These are phyloP conservation scores for Lactarius vividus DNA, from an alignment of 768 basidiomycete species.

Conservation along the genomic window DNA sequence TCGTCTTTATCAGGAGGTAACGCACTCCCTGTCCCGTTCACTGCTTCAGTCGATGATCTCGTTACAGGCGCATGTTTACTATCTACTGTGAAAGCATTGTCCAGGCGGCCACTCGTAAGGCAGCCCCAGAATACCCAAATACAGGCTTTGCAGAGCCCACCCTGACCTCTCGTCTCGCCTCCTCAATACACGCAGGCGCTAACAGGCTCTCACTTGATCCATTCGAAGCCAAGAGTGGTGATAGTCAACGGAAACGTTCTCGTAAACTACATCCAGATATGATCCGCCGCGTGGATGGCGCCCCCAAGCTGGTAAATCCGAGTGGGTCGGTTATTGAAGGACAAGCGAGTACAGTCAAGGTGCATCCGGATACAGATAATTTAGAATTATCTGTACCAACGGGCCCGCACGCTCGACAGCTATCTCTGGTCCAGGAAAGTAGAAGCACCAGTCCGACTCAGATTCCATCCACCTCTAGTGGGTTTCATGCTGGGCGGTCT, in stretches of 20 bases:
- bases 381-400: not conserved
- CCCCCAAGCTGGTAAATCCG: constrained; percentile 68
- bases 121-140: not conserved
- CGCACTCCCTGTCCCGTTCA: constrained; percentile 25
- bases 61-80: constrained; percentile 26
- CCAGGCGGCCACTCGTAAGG: constrained; percentile 20
- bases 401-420: not conserved
- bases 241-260: constrained; percentile 3
- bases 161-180: constrained; percentile 10
- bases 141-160: constrained; percentile 36
- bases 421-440: constrained; percentile 2
- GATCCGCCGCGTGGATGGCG: constrained; percentile 71
- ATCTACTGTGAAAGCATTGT: constrained; percentile 25
- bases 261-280: constrained; percentile 57
- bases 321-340: constrained; percentile 67
- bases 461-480: not conserved
- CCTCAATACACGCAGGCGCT: constrained; percentile 11
- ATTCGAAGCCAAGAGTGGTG: not conserved
- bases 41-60: not conserved
- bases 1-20: constrained; percentile 74
- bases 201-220: not conserved
- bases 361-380: not conserved
- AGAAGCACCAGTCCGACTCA: not conserved
- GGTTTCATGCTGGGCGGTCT: constrained; percentile 6
- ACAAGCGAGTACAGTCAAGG: constrained; percentile 24